phyloP scores from a whole-genome alignment of 1,139 yeast genomes.

The Debaryomycetaceae sp. region DNA sequence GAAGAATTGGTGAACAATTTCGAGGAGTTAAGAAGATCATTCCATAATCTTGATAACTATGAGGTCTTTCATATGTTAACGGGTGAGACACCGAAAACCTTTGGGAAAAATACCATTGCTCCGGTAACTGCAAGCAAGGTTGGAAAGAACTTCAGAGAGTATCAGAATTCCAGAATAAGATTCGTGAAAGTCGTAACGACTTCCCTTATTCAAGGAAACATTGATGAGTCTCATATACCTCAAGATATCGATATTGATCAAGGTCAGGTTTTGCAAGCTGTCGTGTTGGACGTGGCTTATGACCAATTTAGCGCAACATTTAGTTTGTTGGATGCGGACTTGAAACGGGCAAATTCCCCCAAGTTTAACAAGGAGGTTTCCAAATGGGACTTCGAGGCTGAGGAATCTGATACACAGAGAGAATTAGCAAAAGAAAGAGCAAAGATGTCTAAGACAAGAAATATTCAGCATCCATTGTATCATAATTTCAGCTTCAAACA shows the following conservation, averaged over 20 bases:
- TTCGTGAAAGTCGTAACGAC: constrained; percentile 63
- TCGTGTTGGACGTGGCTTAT: constrained; percentile 66
- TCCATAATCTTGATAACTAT: constrained; percentile 59
- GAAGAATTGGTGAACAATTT: constrained; percentile 85
- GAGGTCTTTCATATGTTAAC: constrained; percentile 89
- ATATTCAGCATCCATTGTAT: constrained; percentile 89
- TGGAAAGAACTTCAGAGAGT: constrained; percentile 42
- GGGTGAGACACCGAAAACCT: constrained; percentile 73
- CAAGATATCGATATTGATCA: constrained; percentile 44
- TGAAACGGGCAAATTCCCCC: constrained; percentile 54
- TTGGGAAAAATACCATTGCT: constrained; percentile 68
- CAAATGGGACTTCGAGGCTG: constrained; percentile 84
- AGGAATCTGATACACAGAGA: constrained; percentile 57
- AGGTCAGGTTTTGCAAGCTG: constrained; percentile 88
- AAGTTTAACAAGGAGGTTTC: constrained; percentile 54
- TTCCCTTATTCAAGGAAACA: constrained; percentile 71
- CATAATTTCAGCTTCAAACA: constrained; percentile 78
- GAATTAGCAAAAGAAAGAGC: constrained; percentile 61
- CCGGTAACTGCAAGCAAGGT: constrained; percentile 69
- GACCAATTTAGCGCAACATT: constrained; percentile 70
- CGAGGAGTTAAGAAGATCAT: constrained; percentile 76
- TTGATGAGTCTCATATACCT: constrained; percentile 65
- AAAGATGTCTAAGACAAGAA: constrained; percentile 55
- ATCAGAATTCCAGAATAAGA: constrained; percentile 31
- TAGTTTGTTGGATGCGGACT: constrained; percentile 64